A percentile compares a stretch with the other conserved stretches of the same genome.
These are phyloP conservation scores for Heterobasidion parviporum DNA, from an alignment of 1,284 basidiomycete genomes.

Conservation along the genomic window DNA sequence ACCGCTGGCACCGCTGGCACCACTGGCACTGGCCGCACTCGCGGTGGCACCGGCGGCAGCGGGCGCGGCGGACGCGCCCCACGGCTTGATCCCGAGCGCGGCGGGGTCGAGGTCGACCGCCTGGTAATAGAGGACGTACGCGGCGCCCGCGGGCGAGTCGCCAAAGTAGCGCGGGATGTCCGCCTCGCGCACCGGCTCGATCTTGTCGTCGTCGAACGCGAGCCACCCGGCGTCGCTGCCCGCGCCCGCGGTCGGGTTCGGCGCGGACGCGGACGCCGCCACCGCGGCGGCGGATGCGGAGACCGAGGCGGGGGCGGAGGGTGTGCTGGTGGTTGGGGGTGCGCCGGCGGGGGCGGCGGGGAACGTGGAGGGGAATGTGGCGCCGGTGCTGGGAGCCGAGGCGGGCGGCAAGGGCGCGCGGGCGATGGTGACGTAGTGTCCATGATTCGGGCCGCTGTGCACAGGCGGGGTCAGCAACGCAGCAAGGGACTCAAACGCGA, in stretches of 20 bases:
- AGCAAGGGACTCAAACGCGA: background rate
- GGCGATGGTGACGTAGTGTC: conserved; percentile 95
- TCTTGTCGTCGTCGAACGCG: conserved; percentile 93
- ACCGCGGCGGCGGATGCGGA: too few species aligned
- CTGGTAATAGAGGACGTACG: conserved; percentile 97
- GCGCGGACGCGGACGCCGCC: too few species aligned
- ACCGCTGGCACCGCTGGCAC: conserved; percentile 11
- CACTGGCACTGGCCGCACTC: conserved; percentile 9
- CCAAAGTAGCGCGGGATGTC: conserved; percentile 95
- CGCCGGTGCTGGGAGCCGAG: too few species aligned
- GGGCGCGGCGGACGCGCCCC: conserved; percentile 14
- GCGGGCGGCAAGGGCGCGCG: conserved; percentile 46
- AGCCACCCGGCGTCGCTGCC: conserved; percentile 61
- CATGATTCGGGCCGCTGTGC: conserved; percentile 85
- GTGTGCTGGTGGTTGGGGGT: too few species aligned
- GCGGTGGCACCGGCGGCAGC: background rate
- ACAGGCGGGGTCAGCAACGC: conserved; percentile 2
- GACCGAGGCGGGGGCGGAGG: too few species aligned
- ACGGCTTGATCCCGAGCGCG: conserved; percentile 53
- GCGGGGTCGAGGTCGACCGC: conserved; percentile 76
- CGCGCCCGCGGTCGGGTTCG: too few species aligned
- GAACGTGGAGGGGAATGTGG: too few species aligned
- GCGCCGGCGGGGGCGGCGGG: too few species aligned
- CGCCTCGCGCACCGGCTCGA: conserved; percentile 79
- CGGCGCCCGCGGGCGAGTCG: conserved; percentile 81